Conservation (phyloP, 768 basidiomycete genomes). For the Kwoniella dejecticola region DNA sequence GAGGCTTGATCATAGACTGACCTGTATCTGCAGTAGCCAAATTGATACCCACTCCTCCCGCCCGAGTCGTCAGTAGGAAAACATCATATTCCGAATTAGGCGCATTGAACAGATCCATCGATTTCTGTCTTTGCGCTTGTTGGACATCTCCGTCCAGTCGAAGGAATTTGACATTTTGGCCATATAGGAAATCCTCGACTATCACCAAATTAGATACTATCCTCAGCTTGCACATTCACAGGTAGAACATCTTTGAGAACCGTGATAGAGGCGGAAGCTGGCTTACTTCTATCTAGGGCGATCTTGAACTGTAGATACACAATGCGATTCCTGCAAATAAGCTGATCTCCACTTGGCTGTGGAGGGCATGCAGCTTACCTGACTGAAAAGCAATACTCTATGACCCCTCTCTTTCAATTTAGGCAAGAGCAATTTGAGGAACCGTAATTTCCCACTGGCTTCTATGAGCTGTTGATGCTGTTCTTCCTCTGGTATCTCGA, state of each 20-base stretch:
- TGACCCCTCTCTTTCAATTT: constrained; percentile 83
- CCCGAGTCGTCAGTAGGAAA: constrained; percentile 87
- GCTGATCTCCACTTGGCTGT: too few species aligned
- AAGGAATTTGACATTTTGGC: constrained; percentile 77
- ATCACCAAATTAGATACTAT: neutral
- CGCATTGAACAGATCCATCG: constrained; percentile 92
- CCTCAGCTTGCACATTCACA: too few species aligned
- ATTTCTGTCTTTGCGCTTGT: constrained; percentile 80
- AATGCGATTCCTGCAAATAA: too few species aligned
- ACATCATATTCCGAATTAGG: constrained; percentile 84
- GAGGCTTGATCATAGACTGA: constrained; percentile 58
- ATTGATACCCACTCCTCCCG: constrained; percentile 84
- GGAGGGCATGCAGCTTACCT: constrained; percentile 65
- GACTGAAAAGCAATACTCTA: constrained; percentile 87
- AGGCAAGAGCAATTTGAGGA: constrained; percentile 75
- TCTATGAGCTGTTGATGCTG: constrained; percentile 78
- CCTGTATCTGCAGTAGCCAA: constrained; percentile 83
- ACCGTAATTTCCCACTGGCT: constrained; percentile 79
- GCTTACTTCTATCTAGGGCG: constrained; percentile 67
- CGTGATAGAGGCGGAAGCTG: neutral
- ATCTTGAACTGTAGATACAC: constrained; percentile 71
- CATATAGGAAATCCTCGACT: constrained; percentile 82
- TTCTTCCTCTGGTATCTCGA: constrained; percentile 62
- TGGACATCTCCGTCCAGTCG: constrained; percentile 88
- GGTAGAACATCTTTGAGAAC: neutral